A percentile compares a stretch with the other conserved stretches of the same genome.
Conservation (phyloP, 345 rosid genomes). For the Populus euphratica region DNA sequence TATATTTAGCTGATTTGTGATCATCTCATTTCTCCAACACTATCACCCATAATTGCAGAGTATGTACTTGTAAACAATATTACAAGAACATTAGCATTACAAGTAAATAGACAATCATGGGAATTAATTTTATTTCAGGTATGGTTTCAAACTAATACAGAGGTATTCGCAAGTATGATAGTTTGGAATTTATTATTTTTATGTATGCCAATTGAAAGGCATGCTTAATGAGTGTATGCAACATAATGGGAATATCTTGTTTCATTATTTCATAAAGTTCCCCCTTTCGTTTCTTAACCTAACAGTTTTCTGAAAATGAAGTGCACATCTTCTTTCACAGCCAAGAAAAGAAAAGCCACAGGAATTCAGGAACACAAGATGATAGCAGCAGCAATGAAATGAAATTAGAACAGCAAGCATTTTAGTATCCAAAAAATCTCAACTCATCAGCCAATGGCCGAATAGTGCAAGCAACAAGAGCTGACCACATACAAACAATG, state of each 20-base stretch:
- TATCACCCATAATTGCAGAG: not conserved
- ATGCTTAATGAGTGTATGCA: not conserved
- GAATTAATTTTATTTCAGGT: not conserved
- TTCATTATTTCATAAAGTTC: not conserved
- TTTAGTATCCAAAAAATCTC: not conserved
- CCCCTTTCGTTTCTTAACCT: not conserved
- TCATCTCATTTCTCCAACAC: not conserved
- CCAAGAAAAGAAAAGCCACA: no score
- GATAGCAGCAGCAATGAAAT: not conserved
- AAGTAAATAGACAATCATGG: not conserved
- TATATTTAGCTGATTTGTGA: not conserved
- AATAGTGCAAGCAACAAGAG: not conserved
- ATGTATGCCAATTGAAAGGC: not conserved
- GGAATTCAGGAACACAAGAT: not conserved
- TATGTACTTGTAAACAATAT: not conserved
- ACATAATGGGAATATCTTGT: not conserved
- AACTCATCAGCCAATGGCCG: not conserved
- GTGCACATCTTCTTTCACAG: no score
- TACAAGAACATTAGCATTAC: not conserved
- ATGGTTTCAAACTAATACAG: not conserved
- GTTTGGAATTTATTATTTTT: not conserved
- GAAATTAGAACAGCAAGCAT: not conserved
- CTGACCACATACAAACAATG: not conserved
- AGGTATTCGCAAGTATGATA: not conserved
- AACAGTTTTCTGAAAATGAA: not conserved